These are phyloP conservation scores for Neoarthrinium moseri DNA, from an alignment of 2,329 filamentous ascomycete species.

Conservation along the genomic window DNA sequence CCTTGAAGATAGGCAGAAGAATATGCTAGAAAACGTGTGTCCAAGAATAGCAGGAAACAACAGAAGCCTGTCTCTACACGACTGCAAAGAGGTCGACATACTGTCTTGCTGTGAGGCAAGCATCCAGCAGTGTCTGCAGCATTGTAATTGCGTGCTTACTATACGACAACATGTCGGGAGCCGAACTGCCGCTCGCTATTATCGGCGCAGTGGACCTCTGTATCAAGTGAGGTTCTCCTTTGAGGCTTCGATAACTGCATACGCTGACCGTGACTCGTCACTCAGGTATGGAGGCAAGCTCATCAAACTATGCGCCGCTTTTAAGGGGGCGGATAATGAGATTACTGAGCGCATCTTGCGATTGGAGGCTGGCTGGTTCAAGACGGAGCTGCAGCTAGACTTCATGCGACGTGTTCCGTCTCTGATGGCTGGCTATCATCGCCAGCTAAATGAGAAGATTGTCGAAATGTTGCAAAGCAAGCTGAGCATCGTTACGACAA, in stretches of 20 bases:
- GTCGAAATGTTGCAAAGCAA: slow-evolving; percentile 3
- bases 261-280: neutral
- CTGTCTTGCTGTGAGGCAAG: no score
- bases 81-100: no score
- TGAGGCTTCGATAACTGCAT: neutral
- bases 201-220: neutral
- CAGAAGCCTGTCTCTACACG: no score
- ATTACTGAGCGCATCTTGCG: neutral
- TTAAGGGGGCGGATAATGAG: neutral
- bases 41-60: no score
- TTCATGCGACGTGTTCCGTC: neutral
- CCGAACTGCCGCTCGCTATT: neutral
- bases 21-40: no score
- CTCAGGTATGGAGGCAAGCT: neutral
- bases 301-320: neutral
- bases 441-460: neutral
- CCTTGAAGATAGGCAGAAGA: no score
- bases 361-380: neutral
- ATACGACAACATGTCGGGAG: neutral
- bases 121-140: no score
- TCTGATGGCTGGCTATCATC: neutral
- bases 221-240: slow-evolving; percentile 3
- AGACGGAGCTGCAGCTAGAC: neutral
- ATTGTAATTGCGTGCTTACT: no score
- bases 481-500: neutral